A percentile compares a stretch with the other conserved stretches of the same genome.
Conservation (phyloP, 768 basidiomycete genomes). For the Russula foetens region DNA sequence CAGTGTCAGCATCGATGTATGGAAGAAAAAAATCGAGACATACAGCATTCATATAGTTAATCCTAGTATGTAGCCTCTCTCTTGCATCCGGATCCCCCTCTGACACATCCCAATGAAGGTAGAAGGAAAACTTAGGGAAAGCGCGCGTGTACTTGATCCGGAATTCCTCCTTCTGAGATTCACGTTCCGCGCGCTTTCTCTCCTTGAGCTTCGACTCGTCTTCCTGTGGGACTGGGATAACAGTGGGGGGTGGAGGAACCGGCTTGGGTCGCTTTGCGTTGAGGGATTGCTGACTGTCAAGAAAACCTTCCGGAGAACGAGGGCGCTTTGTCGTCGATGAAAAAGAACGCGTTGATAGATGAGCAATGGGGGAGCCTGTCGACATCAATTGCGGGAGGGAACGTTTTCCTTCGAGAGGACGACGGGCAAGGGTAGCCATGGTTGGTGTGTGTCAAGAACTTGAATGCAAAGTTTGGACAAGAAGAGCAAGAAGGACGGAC, state of each 20-base stretch:
- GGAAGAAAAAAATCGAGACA: conserved; percentile 16
- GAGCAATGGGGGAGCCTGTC: conserved; percentile 13
- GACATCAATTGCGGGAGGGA: conserved; percentile 17
- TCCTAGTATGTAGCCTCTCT: conserved; percentile 42
- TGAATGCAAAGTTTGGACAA: neutral
- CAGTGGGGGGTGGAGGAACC: conserved; percentile 11
- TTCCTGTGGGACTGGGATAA: conserved; percentile 5
- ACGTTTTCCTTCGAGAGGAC: conserved; percentile 19
- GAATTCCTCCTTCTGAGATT: conserved; percentile 19
- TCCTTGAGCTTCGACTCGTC: conserved; percentile 18
- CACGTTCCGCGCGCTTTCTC: conserved; percentile 17
- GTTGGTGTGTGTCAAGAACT: neutral
- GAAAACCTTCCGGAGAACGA: conserved; percentile 17
- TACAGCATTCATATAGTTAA: conserved; percentile 75
- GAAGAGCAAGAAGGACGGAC: neutral
- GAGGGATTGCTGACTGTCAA: conserved; percentile 17
- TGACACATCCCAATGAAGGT: conserved; percentile 66
- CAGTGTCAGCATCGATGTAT: neutral
- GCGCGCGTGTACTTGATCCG: conserved; percentile 32
- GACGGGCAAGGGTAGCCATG: conserved; percentile 18
- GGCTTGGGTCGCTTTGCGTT: conserved; percentile 15
- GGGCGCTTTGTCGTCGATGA: conserved; percentile 16
- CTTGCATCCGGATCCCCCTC: conserved; percentile 36
- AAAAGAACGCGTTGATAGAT: conserved; percentile 7
- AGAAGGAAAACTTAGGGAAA: conserved; percentile 67